Base-by-base conservation (phyloP, 2,329 filamentous ascomycete genomes). In the Colletotrichum truncatum region DNA sequence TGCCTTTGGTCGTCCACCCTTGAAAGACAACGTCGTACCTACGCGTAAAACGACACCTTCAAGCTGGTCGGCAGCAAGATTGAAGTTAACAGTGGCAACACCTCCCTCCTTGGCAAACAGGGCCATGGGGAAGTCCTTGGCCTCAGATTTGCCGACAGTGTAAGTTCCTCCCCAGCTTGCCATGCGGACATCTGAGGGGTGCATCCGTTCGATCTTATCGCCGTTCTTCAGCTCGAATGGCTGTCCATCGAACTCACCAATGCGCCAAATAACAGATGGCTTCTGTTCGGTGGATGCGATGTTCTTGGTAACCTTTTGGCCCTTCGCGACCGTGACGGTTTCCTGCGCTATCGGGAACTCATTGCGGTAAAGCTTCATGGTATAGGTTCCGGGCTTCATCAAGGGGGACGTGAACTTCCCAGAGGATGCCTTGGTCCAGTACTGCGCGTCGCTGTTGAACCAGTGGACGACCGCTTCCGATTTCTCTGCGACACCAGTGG, bases 371-470 rank as follows among this genome's bases (percentile, higher is more conserved):
- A 89, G 78, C 10, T 84, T 82, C 80, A 87, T 86, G 0, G 84
- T 87, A 74, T 89, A 89, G 1, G 82, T 85, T 10, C 87, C 87
- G 0, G 86, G 83, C 66, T 86, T 86, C 84, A 89, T 88, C 5
- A 81, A 76, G 0, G 87, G 87, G 0, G 86, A 88, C 0, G 81
- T 85, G 72, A 85, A 89, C 6, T 67, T 66, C 3, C 85, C 83
- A 3, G 71, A 70, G 12, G 77, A 76, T 10, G 85, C 82, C 57
- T 85, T 85, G 1, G 77, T 76, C 87, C 87, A 89, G 77, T 87
- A 88, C 67, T 89, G 87, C 2, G 84, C 84, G 18, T 77, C 76
- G 52, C 73, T 72, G 72, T 89, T 89, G 74, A 75, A 73, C 87
- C 86, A 89, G 73, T 89, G 86, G 12, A 89, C 72, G 0, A 89